Percentiles rank a stretch among this genome's conserved stretches.
phyloP scores from a whole-genome alignment of 164 flowering plant genomes.

The Umbellularia californica region DNA sequence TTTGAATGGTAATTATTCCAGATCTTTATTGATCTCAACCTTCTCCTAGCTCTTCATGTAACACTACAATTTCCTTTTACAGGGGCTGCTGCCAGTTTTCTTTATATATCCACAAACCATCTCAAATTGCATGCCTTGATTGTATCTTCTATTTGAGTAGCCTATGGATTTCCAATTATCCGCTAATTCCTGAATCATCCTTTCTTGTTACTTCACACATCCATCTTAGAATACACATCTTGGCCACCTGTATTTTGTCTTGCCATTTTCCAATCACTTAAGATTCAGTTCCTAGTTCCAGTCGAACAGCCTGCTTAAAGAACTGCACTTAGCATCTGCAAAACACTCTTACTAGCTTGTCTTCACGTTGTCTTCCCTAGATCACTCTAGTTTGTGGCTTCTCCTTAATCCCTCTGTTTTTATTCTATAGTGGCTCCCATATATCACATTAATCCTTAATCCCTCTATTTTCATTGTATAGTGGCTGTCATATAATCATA shows the following conservation, averaged over 20 bases:
- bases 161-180: neutral
- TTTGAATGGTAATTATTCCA: too few species aligned
- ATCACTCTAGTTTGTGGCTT: too few species aligned
- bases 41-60: too few species aligned
- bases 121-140: too few species aligned
- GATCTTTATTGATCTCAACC: too few species aligned
- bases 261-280: neutral
- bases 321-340: too few species aligned
- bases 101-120: too few species aligned
- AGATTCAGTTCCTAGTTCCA: neutral
- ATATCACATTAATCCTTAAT: neutral
- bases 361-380: neutral
- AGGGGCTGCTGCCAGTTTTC: too few species aligned
- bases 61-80: too few species aligned
- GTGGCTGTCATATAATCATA: too few species aligned
- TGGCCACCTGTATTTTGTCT: neutral
- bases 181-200: neutral
- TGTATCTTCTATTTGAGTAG: too few species aligned
- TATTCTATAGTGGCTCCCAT: neutral
- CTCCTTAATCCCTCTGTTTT: neutral
- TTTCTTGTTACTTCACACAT: neutral
- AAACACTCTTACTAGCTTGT: neutral
- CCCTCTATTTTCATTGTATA: neutral
- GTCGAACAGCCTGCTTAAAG: too few species aligned
- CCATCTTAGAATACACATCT: neutral